Evolutionary conservation across 768 basidiomycete genomes (phyloP).

Genomic region (Crepidotus variabilis): DNA sequence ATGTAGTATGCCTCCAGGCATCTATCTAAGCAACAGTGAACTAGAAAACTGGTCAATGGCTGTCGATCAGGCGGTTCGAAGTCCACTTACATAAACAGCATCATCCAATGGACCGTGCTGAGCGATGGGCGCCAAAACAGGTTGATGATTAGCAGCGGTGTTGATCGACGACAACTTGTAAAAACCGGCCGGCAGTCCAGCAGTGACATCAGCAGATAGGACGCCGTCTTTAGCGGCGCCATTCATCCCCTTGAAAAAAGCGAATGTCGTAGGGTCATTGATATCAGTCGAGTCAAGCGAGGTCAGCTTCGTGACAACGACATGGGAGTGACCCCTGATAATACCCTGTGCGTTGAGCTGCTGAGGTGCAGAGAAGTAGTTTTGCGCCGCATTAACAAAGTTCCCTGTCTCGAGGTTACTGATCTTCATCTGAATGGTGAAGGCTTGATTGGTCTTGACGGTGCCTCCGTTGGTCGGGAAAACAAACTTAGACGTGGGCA

Average conservation of each 20-base stretch:
- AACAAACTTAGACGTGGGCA: conserved; percentile 49
- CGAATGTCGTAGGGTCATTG: conserved; percentile 47
- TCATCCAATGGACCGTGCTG: conserved; percentile 63
- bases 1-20: not conserved
- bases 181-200: conserved; percentile 52
- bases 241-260: conserved; percentile 57
- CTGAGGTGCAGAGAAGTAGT: conserved; percentile 57
- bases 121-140: conserved; percentile 52
- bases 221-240: conserved; percentile 42
- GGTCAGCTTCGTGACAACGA: conserved; percentile 51
- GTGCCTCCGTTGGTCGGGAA: conserved; percentile 41
- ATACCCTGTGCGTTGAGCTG: conserved; percentile 47
- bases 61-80: not conserved
- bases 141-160: conserved; percentile 57
- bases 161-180: conserved; percentile 64
- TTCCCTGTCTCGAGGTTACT: conserved; percentile 45
- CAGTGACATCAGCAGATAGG: conserved; percentile 47
- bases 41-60: conserved; percentile 7
- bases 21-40: conserved; percentile 23
- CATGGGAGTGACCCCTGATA: conserved; percentile 56
- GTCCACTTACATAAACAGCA: conserved; percentile 40
- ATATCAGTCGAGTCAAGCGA: conserved; percentile 40
- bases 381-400: conserved; percentile 53
- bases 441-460: conserved; percentile 41
- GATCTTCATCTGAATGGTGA: conserved; percentile 51